A percentile compares a stretch with the other conserved stretches of the same genome.
phyloP scores from a whole-genome alignment of 2,329 filamentous ascomycete species.

The Aureobasidium sp. region DNA sequence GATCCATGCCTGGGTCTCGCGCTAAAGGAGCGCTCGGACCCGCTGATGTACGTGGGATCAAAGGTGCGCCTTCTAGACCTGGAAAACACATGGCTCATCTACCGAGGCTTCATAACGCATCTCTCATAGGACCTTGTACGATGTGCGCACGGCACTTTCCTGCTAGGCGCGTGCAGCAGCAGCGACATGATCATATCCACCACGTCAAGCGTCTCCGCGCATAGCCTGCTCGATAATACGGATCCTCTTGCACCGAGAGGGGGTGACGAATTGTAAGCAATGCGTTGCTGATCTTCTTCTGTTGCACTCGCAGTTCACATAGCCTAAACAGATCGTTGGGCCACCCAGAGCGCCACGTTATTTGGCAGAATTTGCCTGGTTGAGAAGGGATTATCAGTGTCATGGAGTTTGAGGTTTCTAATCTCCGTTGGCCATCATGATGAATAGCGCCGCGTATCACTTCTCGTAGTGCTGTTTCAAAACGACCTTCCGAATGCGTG shows the following conservation, averaged over 20 bases:
- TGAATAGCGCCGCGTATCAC: background rate
- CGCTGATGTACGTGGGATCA: conserved; percentile 9
- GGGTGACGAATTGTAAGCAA: background rate
- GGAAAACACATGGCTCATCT: conserved; percentile 7
- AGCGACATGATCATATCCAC: background rate
- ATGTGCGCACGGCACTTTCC: conserved; percentile 3
- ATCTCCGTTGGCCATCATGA: conserved; percentile 1
- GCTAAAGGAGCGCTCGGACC: conserved; percentile 8
- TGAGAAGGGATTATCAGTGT: conserved; percentile 3
- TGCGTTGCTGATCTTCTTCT: background rate
- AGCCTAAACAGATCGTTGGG: conserved; percentile 11
- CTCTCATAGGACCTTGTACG: background rate
- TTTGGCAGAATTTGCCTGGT: conserved; percentile 9
- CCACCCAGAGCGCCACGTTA: conserved; percentile 5
- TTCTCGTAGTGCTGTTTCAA: conserved; percentile 7
- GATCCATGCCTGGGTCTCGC: conserved; percentile 9
- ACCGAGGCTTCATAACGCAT: background rate
- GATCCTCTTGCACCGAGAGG: background rate
- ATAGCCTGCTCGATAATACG: background rate
- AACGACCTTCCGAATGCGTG: conserved; percentile 9
- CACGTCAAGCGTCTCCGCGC: background rate
- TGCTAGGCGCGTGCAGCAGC: background rate
- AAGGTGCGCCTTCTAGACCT: conserved; percentile 8
- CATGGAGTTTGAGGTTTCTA: background rate
- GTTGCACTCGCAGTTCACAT: background rate